These are phyloP conservation scores for Elsinoe batatas DNA, from an alignment of 2,329 filamentous ascomycete genomes.

Conservation along the genomic window DNA sequence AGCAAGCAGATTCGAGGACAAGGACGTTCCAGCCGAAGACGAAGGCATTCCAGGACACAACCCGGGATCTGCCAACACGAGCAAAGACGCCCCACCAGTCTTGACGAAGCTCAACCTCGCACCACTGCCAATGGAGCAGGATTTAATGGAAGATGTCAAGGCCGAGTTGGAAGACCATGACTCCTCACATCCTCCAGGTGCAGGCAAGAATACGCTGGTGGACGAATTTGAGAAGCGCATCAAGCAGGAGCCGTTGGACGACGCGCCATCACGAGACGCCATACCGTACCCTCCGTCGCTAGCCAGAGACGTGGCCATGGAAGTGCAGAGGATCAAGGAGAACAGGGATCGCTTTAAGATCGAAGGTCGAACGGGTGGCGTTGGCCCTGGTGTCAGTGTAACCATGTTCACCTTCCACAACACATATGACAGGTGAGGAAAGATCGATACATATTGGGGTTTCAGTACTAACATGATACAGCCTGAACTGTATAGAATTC, in stretches of 20 bases:
- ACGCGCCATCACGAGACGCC: conserved; percentile 62
- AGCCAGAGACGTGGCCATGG: conserved; percentile 82
- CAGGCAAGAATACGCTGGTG: conserved; percentile 63
- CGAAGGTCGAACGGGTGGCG: conserved; percentile 70
- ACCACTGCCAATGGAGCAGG: conserved; percentile 70
- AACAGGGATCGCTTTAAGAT: conserved; percentile 87
- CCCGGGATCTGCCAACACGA: conserved; percentile 52
- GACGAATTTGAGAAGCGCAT: conserved; percentile 82
- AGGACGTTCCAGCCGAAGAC: conserved; percentile 54
- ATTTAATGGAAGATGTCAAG: conserved; percentile 74
- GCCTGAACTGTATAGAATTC: conserved; percentile 88
- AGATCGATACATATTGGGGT: too few species aligned
- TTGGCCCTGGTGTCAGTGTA: conserved; percentile 73
- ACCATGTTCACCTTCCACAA: conserved; percentile 99
- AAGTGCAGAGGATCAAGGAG: conserved; percentile 88
- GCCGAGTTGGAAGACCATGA: conserved; percentile 83
- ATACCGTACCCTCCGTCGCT: conserved; percentile 81
- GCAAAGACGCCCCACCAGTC: conserved; percentile 48
- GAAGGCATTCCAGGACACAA: conserved; percentile 61
- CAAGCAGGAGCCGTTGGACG: conserved; percentile 81
- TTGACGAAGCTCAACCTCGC: conserved; percentile 63
- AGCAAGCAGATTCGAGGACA: conserved; percentile 42
- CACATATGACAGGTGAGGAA: conserved; percentile 66
- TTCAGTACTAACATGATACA: conserved; percentile 26
- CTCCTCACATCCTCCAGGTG: conserved; percentile 57